Evolutionary conservation across 768 basidiomycete genomes (phyloP).

Genomic region (Xerocomus spinulosus): DNA sequence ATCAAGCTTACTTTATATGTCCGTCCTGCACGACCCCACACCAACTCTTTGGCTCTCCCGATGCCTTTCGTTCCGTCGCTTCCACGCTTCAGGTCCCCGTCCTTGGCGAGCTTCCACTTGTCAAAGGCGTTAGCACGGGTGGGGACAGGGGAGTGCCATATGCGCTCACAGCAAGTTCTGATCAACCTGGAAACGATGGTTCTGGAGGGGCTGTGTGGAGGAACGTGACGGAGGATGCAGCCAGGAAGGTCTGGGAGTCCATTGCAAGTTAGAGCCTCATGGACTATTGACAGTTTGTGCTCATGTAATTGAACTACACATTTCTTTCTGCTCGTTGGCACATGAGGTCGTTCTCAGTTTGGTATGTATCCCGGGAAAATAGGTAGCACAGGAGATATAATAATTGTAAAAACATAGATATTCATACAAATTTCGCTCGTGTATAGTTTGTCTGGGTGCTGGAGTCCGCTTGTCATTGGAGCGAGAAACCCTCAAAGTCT

Average conservation of each 20-base stretch:
- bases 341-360: too few species aligned
- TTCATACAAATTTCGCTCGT: not conserved
- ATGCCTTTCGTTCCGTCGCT: constrained; percentile 57
- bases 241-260: constrained; percentile 29
- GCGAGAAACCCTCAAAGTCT: constrained; percentile 63
- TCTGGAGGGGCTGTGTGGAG: constrained; percentile 32
- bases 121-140: constrained; percentile 63
- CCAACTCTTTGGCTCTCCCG: constrained; percentile 67
- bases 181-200: constrained; percentile 16
- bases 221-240: constrained; percentile 27
- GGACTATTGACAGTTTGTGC: too few species aligned
- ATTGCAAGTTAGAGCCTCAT: constrained; percentile 7
- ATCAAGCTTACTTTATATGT: constrained; percentile 83
- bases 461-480: constrained; percentile 10
- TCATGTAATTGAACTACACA: too few species aligned
- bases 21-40: constrained; percentile 62
- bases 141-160: constrained; percentile 70
- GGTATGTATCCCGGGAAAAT: too few species aligned
- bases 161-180: constrained; percentile 23
- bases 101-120: constrained; percentile 79
- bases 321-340: too few species aligned
- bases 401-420: not conserved
- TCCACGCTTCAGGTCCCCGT: constrained; percentile 53
- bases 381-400: not conserved
- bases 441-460: too few species aligned